Percentiles rank a stretch among this genome's conserved stretches.
Conservation (phyloP, 2,329 filamentous ascomycete species). For the Davidsoniella eucalypti region DNA sequence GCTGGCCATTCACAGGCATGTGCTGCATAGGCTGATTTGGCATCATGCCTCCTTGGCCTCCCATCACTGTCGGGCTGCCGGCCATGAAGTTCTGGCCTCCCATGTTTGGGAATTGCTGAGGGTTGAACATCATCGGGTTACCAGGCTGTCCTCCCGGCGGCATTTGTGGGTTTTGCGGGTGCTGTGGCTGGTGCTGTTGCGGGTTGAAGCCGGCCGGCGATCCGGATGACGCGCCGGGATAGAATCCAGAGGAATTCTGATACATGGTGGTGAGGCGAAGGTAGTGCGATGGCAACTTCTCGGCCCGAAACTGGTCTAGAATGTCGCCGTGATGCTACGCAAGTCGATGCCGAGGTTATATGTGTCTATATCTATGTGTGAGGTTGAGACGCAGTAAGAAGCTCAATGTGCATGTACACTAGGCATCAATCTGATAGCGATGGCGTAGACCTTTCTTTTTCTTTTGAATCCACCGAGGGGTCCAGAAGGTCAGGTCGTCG, state of each 20-base stretch:
- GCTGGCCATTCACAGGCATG: slow-evolving; percentile 36
- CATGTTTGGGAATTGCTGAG: slow-evolving; percentile 22
- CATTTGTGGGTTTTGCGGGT: slow-evolving; percentile 9
- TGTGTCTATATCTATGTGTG: too few species aligned
- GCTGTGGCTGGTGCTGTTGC: slow-evolving; percentile 1
- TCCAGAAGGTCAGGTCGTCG: too few species aligned
- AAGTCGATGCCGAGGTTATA: neutral
- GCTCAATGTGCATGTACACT: too few species aligned
- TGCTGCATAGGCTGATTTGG: slow-evolving; percentile 42
- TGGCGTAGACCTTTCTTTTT: too few species aligned
- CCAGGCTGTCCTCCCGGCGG: slow-evolving; percentile 9
- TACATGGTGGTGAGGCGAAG: slow-evolving; percentile 3
- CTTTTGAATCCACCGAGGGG: too few species aligned
- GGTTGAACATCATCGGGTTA: slow-evolving; percentile 12
- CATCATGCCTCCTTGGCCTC: slow-evolving; percentile 44
- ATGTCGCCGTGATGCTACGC: neutral
- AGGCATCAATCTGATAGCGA: too few species aligned
- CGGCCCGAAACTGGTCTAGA: neutral
- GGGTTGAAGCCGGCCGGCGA: slow-evolving; percentile 10
- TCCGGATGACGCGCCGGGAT: slow-evolving; percentile 7
- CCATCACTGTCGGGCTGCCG: slow-evolving; percentile 35
- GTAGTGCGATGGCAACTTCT: too few species aligned
- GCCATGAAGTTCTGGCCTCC: slow-evolving; percentile 34
- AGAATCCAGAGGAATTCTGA: slow-evolving; percentile 10
- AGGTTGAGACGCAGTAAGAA: too few species aligned